Evolutionary conservation across 2,329 filamentous ascomycete genomes (phyloP), one percentile per base, ranked within the genome.

Genomic region (Hypoxylon sp.): DNA sequence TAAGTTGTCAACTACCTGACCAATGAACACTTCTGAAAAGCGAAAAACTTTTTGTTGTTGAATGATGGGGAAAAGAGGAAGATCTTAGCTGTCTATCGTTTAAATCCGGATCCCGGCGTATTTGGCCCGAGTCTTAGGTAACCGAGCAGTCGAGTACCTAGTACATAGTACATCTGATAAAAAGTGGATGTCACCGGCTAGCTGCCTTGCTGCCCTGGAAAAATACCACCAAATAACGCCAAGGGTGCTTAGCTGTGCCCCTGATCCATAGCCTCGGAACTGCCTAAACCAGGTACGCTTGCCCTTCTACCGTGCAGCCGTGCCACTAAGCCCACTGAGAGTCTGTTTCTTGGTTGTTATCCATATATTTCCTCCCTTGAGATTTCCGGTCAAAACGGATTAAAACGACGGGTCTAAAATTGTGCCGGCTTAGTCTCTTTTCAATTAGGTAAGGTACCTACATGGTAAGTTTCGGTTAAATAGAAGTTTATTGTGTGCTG

Each of bases 251-350:
- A 46, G 55, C 47, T 37, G 34, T 51, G 44, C 51, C 47, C 51
- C 51, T 55, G 47, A 55, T 46, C 55, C 55, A 36, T 58, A 52
- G 51, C 48, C 46, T 58, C 47, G 51, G 55, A 55, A 58, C 44
- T 49, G 26, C 38, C 46, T 51, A 49, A 47, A 32, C 34, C 34
- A 51, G 34, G 43, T 48, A 35, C 23, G 25, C 41, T 23, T 21
- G 25, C 31, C 31, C 20, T 23, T 34, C 29, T 29, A 30, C 32
- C 32, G 21, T 3, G 17, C 17, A 36, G n/a, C 11, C 23, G n/a
- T n/a, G n/a, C n/a, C n/a, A n/a, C n/a, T n/a, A n/a, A n/a, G n/a
- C n/a, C n/a, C n/a, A n/a, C n/a, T n/a, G n/a, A n/a, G n/a, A n/a
- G n/a, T n/a, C n/a, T n/a, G n/a, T n/a, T 25, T 21, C 23, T 15